These are phyloP conservation scores for Pseudoperonospora humuli DNA, from an alignment of 352 stramenopile species.

Conservation along the genomic window DNA sequence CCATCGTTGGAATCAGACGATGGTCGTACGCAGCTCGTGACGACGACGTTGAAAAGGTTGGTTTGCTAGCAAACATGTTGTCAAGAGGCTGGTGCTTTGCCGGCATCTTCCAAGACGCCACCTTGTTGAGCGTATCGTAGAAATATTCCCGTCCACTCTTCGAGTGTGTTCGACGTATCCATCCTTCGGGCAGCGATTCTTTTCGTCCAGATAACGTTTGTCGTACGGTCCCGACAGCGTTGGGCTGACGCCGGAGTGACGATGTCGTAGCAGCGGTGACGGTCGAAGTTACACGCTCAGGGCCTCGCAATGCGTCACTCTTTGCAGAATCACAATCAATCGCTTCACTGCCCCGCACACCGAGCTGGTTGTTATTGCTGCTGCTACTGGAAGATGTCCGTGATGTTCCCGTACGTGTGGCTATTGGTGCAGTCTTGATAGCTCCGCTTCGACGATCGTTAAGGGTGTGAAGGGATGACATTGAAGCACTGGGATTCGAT, in stretches of 20 bases:
- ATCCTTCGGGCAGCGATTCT: constrained; percentile 51
- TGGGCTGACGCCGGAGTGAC: constrained; percentile 13
- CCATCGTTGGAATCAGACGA: too few relatives aligned
- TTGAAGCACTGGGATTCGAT: constrained; percentile 23
- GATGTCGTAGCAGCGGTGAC: constrained; percentile 17
- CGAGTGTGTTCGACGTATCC: constrained; percentile 64
- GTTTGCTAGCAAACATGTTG: constrained; percentile 39
- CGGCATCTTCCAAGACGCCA: constrained; percentile 67
- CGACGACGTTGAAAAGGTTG: constrained; percentile 12
- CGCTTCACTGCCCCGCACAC: constrained; percentile 12
- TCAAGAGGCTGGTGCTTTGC: constrained; percentile 41
- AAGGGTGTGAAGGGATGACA: constrained; percentile 22
- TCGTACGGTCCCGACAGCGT: constrained; percentile 2
- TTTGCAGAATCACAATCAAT: constrained; percentile 23
- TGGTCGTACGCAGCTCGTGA: too few relatives aligned
- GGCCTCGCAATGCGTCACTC: constrained; percentile 20
- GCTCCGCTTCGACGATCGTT: constrained; percentile 8
- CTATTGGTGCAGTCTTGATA: constrained; percentile 19
- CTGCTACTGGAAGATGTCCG: constrained; percentile 5
- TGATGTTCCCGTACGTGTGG: constrained; percentile 9
- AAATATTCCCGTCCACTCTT: constrained; percentile 70
- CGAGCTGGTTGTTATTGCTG: constrained; percentile 28
- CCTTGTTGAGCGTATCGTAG: constrained; percentile 65
- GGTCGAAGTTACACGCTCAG: constrained; percentile 22
- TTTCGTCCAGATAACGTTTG: constrained; percentile 24